A percentile compares a stretch with the other conserved stretches of the same genome.
Evolutionary conservation across 495 filamentous ascomycete species (phyloP).

Genomic region (Amphirosellinia nigrospora): DNA sequence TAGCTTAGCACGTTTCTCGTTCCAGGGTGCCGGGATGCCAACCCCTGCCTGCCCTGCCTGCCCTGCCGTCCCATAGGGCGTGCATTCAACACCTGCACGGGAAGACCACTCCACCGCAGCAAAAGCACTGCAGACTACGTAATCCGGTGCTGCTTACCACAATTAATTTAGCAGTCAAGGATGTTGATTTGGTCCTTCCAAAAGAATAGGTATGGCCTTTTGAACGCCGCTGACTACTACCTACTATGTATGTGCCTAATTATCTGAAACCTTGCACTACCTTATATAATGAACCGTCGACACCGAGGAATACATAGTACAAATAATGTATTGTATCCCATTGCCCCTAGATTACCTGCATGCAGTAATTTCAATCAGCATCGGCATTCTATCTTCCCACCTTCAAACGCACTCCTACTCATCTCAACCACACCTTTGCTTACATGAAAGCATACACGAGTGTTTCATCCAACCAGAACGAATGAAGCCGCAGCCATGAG

Average conservation of each 20-base stretch:
- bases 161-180: not conserved
- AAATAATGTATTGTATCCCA: not conserved
- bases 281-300: not conserved
- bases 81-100: not conserved
- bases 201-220: not conserved
- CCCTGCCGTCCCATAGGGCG: not conserved
- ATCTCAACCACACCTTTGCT: not conserved
- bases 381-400: not conserved
- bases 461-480: not conserved
- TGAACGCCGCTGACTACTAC: not conserved
- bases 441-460: not conserved
- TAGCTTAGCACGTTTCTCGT: not conserved
- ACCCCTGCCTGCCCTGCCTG: no score
- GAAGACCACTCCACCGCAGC: not conserved
- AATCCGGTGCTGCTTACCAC: not conserved
- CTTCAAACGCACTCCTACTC: not conserved
- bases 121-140: slow-evolving; percentile 6
- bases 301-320: no score
- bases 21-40: not conserved
- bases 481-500: slow-evolving; percentile 37
- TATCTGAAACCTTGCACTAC: not conserved
- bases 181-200: not conserved
- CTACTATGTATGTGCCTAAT: no score
- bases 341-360: not conserved
- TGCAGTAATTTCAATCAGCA: not conserved